A percentile compares a stretch with the other conserved stretches of the same genome.
phyloP scores from a whole-genome alignment of 2,329 filamentous ascomycete species.

The Colletotrichum trifolii region DNA sequence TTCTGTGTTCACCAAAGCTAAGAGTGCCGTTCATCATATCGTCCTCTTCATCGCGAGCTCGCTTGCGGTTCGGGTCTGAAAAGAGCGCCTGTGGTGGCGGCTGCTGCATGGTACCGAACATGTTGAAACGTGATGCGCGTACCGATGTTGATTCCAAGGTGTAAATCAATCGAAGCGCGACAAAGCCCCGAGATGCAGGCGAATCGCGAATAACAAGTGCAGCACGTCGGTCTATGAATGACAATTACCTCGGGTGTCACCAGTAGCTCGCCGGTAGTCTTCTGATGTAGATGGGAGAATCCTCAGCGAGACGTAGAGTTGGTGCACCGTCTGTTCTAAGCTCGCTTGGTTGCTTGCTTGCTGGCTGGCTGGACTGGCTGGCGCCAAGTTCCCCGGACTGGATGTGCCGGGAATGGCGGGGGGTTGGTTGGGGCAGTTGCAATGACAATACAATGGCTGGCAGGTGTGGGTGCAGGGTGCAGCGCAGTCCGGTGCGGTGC shows the following conservation, averaged over 20 bases:
- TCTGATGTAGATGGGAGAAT: too few species aligned
- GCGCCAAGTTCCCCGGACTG: constrained; percentile 35
- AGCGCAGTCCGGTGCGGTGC: constrained; percentile 3
- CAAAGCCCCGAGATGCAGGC: too few species aligned
- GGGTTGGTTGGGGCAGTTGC: constrained; percentile 16
- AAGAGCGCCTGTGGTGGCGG: constrained; percentile 10
- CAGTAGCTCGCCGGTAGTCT: too few species aligned
- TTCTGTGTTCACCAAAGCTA: constrained; percentile 63
- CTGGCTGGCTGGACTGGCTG: constrained; percentile 5
- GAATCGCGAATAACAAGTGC: too few species aligned
- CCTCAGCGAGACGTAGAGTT: too few species aligned
- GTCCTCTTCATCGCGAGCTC: constrained; percentile 54
- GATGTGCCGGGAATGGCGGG: constrained; percentile 37
- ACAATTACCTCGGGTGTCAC: too few species aligned
- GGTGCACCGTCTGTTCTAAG: too few species aligned
- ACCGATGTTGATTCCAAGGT: too few species aligned
- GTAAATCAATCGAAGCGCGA: too few species aligned
- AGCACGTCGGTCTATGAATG: too few species aligned
- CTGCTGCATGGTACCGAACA: constrained; percentile 20
- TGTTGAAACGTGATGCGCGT: constrained; percentile 1
- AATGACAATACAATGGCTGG: constrained; percentile 5
- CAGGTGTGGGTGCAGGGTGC: constrained; percentile 15
- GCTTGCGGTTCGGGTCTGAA: constrained; percentile 27
- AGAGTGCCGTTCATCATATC: constrained; percentile 48
- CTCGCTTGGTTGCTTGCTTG: too few species aligned